A percentile compares a stretch with the other conserved stretches of the same genome.
Evolutionary conservation across 2,329 filamentous ascomycete genomes (phyloP).

Genomic region (Thielaviopsis cerberus): DNA sequence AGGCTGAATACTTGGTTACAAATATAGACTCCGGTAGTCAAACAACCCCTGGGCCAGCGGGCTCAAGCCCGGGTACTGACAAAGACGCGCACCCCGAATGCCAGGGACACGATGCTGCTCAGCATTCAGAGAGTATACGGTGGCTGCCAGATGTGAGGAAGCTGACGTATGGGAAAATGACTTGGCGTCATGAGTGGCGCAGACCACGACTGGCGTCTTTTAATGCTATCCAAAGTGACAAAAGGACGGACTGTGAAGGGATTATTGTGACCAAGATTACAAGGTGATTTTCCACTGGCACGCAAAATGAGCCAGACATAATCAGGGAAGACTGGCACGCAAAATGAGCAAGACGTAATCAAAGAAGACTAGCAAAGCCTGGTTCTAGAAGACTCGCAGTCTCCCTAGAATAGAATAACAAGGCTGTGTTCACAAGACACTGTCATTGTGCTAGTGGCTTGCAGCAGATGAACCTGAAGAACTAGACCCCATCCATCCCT

Average conservation of each 20-base stretch:
- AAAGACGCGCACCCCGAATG: too few relatives aligned
- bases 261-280: background rate
- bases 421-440: background rate
- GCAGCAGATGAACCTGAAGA: background rate
- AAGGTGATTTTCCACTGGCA: background rate
- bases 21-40: background rate
- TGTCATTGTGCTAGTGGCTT: background rate
- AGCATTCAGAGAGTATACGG: too few relatives aligned
- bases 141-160: too few relatives aligned
- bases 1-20: background rate
- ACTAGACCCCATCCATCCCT: background rate
- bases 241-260: too few relatives aligned
- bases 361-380: background rate
- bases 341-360: background rate
- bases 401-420: background rate
- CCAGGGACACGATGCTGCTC: too few relatives aligned
- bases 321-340: background rate
- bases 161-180: too few relatives aligned
- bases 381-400: background rate
- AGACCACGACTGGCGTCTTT: too few relatives aligned
- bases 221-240: background rate
- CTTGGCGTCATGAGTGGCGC: too few relatives aligned
- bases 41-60: background rate
- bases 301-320: background rate
- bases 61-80: too few relatives aligned